These are phyloP conservation scores for Ilyonectria mors-panacis DNA, from an alignment of 2,329 filamentous ascomycete species.

Conservation along the genomic window DNA sequence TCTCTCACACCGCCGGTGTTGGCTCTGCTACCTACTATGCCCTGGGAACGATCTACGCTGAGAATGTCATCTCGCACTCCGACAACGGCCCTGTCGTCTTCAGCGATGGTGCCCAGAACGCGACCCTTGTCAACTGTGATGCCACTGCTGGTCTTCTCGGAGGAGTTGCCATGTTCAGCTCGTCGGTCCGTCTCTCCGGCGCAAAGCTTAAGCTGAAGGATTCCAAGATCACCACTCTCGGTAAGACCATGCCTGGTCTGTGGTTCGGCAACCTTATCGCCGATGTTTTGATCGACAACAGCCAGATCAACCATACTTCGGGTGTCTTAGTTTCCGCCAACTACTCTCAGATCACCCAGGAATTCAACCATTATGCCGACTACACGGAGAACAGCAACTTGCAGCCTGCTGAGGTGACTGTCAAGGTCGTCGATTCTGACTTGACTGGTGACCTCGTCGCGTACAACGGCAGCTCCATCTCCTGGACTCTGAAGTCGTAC, in stretches of 20 bases:
- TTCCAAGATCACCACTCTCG: conserved; percentile 27
- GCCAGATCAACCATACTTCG: conserved; percentile 25
- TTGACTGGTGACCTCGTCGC: conserved; percentile 22
- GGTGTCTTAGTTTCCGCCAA: conserved; percentile 24
- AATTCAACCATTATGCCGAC: conserved; percentile 26
- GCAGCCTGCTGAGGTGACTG: conserved; percentile 20
- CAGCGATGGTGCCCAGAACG: conserved; percentile 24
- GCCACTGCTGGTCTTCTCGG: conserved; percentile 26
- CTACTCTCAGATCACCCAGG: conserved; percentile 26
- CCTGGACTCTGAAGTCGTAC: conserved; percentile 17
- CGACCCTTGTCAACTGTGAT: conserved; percentile 26
- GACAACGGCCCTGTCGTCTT: conserved; percentile 25
- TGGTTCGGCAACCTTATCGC: conserved; percentile 28
- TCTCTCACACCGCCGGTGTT: conserved; percentile 19
- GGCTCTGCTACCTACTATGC: conserved; percentile 27
- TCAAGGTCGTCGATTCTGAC: conserved; percentile 17
- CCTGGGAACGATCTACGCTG: conserved; percentile 26
- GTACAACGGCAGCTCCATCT: conserved; percentile 29
- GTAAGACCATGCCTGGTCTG: conserved; percentile 18
- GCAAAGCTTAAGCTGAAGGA: conserved; percentile 21
- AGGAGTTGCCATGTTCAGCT: conserved; percentile 28
- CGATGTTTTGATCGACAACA: conserved; percentile 20
- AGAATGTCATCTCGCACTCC: conserved; percentile 26
- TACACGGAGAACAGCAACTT: conserved; percentile 26
- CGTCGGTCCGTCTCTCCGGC: conserved; percentile 5